These are phyloP conservation scores for Emmonsia crescens DNA, from an alignment of 2,329 filamentous ascomycete genomes.

Conservation along the genomic window DNA sequence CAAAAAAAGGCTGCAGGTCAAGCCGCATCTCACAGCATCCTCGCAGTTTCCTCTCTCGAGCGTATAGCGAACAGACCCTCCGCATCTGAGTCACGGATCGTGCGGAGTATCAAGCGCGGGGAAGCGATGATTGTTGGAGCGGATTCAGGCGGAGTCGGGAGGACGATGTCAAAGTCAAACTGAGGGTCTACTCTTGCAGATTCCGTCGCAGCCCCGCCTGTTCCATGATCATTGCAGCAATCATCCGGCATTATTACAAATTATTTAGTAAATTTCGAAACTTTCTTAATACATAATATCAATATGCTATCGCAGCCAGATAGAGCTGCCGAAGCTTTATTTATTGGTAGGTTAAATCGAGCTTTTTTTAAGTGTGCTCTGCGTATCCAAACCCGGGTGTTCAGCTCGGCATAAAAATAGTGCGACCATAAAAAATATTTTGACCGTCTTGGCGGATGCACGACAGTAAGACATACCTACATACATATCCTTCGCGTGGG, in stretches of 20 bases:
- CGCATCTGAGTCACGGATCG: background rate
- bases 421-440: background rate
- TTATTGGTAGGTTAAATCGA: background rate
- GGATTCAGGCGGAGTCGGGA: background rate
- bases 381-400: background rate
- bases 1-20: background rate
- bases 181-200: background rate
- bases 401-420: background rate
- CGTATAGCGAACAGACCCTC: conserved; percentile 1
- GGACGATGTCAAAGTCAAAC: background rate
- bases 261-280: background rate
- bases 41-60: background rate
- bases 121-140: background rate
- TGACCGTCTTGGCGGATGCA: background rate
- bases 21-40: background rate
- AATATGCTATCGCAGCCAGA: background rate
- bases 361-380: background rate
- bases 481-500: too few species aligned
- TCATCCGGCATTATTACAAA: background rate
- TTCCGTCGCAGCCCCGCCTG: background rate
- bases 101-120: background rate
- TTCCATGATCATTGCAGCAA: background rate
- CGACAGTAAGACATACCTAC: too few species aligned
- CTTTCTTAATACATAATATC: background rate
- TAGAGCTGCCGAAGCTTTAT: background rate